Evolutionary conservation across 805 yeast species (phyloP), one percentile per base, ranked within the genome.

Genomic region (Ogataea degrootiae): DNA sequence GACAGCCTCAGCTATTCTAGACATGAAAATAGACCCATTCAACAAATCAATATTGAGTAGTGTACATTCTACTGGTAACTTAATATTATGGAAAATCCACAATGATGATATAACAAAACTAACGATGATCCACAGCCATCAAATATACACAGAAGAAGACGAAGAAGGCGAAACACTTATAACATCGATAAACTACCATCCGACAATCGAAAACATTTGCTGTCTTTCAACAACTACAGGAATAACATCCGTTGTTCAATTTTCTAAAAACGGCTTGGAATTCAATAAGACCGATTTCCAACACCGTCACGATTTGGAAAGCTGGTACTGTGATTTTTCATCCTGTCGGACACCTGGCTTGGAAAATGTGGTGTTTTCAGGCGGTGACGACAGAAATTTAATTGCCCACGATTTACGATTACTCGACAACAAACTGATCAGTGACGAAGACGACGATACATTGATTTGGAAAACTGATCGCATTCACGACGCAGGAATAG

Each of bases 401-500:
- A 79, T 83, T 31, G 91, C 91, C 1, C 89, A 84, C 60, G 97
- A 91, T 63, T 44, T 75, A 9, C 68, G 85, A 50, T n/a, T 26
- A 9, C 31, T 26, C 3, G 31, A 9, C 31, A 26, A 26, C 12
- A 26, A 8, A 8, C 31, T 26, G 31, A 26, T 26, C 31, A 51
- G 66, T 53, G 58, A 70, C 57, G 56, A 69, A 34, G 48, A 61
- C 6, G 47, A 57, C 37, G 31, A 37, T 16, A 17, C 34, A 8
- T 49, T 62, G 1, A 53, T 73, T 1, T 73, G 69, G 53, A 62
- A 70, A 44, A 65, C 70, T 5, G 61, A 63, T 34, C 75, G 87
- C 47, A 73, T 87, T 21, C 98, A 92, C 62, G 85, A 81, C 37
- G 97, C 98, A 0, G 99, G 99, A 1, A 88, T 92, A 1, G 92